These are phyloP conservation scores for Scheffersomyces segobiensis DNA, from an alignment of 1,139 yeast species.

Conservation along the genomic window DNA sequence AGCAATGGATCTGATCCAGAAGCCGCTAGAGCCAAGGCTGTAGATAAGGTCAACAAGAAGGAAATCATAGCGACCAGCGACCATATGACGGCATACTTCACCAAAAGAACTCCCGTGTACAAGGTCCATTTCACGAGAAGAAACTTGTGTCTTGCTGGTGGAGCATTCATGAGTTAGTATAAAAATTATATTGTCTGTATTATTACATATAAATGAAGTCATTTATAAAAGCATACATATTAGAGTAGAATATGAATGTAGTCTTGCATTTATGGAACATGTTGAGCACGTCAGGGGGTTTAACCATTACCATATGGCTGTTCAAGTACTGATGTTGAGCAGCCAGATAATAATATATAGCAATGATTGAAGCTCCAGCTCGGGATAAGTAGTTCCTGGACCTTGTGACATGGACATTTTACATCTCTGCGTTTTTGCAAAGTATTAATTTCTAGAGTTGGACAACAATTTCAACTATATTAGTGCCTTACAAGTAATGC, in stretches of 20 bases:
- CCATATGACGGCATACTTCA: constrained; percentile 90
- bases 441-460: too few relatives aligned
- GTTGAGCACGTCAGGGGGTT: background rate
- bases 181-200: background rate
- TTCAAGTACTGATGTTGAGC: too few relatives aligned
- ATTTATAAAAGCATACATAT: too few relatives aligned
- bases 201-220: background rate
- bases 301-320: too few relatives aligned
- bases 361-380: too few relatives aligned
- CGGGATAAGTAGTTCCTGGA: too few relatives aligned
- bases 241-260: background rate
- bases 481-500: too few relatives aligned
- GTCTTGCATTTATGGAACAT: too few relatives aligned
- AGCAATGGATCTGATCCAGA: constrained; percentile 12
- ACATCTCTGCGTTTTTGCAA: too few relatives aligned
- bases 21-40: constrained; percentile 9
- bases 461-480: too few relatives aligned
- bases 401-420: too few relatives aligned
- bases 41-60: constrained; percentile 49
- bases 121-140: constrained; percentile 90
- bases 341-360: too few relatives aligned
- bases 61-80: constrained; percentile 82
- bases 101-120: constrained; percentile 92
- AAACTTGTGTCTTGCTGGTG: constrained; percentile 90
- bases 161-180: constrained; percentile 55